These are phyloP conservation scores for Diaporthe longicolla DNA, from an alignment of 2,329 filamentous ascomycete species.

Conservation along the genomic window DNA sequence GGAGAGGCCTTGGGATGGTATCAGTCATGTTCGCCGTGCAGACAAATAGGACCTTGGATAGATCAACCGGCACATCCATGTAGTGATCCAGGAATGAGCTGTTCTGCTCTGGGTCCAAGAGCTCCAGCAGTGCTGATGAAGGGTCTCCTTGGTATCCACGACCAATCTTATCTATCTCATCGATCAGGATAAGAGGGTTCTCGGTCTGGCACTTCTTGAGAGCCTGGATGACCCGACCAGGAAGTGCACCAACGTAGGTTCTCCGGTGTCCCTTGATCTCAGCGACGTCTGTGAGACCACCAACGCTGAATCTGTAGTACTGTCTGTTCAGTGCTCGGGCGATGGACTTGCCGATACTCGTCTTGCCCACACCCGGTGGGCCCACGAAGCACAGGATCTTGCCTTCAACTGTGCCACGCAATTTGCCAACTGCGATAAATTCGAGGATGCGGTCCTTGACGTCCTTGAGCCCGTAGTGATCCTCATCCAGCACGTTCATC, in stretches of 20 bases:
- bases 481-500: conserved; percentile 90
- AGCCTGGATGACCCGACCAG: conserved; percentile 96
- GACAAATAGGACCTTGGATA: conserved; percentile 98
- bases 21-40: conserved; percentile 99
- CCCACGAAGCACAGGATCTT: conserved; percentile 99
- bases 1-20: conserved; percentile 91
- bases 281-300: conserved; percentile 95
- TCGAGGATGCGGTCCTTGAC: conserved; percentile 98
- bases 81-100: conserved; percentile 98
- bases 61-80: conserved; percentile 96
- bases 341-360: conserved; percentile 98
- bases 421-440: conserved; percentile 97
- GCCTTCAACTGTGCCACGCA: conserved; percentile 95
- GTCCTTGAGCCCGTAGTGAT: conserved; percentile 96
- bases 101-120: conserved; percentile 98
- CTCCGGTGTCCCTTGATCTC: conserved; percentile 98
- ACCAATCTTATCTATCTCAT: conserved; percentile 98
- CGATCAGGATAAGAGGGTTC: conserved; percentile 95
- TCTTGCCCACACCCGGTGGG: conserved; percentile 97
- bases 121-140: conserved; percentile 90
- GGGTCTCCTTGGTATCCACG: conserved; percentile 97
- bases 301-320: conserved; percentile 98
- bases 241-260: conserved; percentile 95
- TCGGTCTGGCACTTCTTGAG: conserved; percentile 99
- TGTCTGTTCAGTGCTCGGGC: conserved; percentile 93